Conservation (phyloP, 2,329 filamentous ascomycete genomes). For the Ascochyta fabae region DNA sequence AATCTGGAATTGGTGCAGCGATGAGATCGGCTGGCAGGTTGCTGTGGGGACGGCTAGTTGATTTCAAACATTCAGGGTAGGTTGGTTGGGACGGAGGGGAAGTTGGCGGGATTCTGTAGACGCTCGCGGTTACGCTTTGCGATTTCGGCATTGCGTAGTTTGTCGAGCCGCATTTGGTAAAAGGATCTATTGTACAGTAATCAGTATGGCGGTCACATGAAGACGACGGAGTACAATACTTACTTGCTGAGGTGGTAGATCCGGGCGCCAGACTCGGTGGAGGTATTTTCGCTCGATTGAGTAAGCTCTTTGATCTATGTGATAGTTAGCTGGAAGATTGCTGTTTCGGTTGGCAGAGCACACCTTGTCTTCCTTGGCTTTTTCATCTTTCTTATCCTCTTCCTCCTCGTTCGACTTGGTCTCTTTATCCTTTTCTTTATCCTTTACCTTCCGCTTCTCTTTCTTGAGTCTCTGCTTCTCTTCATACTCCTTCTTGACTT, state of each 20-base stretch:
- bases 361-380: constrained; percentile 66
- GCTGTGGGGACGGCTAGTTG: background rate
- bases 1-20: background rate
- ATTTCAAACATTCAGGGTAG: constrained; percentile 33
- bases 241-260: constrained; percentile 86
- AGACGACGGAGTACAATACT: background rate
- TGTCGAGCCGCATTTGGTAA: constrained; percentile 82
- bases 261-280: constrained; percentile 71
- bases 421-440: constrained; percentile 61
- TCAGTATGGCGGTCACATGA: background rate
- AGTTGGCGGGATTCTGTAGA: constrained; percentile 76
- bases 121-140: constrained; percentile 83
- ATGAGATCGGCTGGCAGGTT: background rate
- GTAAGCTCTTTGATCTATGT: constrained; percentile 56
- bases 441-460: constrained; percentile 53
- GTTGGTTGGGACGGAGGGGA: constrained; percentile 82
- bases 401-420: constrained; percentile 67
- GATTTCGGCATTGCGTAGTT: constrained; percentile 76
- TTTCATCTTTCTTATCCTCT: constrained; percentile 68
- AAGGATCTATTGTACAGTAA: constrained; percentile 66
- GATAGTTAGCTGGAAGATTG: constrained; percentile 11
- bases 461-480: constrained; percentile 65
- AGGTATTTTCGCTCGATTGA: constrained; percentile 53
- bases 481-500: constrained; percentile 58
- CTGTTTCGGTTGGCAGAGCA: background rate